phyloP scores from a whole-genome alignment of 768 basidiomycete species.

The Lactifluus piperatus region DNA sequence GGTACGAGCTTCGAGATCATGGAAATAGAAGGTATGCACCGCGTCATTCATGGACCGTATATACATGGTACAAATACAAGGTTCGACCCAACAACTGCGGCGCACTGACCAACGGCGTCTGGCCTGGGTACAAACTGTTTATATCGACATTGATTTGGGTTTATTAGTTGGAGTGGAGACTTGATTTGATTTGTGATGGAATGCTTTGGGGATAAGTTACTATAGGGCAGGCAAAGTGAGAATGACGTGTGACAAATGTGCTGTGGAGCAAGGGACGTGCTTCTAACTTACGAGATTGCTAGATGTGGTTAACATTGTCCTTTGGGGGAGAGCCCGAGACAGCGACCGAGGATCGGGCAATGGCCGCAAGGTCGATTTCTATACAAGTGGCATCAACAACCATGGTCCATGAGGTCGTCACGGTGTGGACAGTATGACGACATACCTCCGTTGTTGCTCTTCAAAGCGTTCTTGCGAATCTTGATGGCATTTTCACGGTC shows the following conservation, averaged over 20 bases:
- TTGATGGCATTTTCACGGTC: constrained; percentile 55
- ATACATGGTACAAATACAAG: constrained; percentile 11
- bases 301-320: not conserved
- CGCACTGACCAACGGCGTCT: not conserved
- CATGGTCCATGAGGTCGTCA: too few species aligned
- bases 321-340: constrained; percentile 46
- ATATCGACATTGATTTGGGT: not conserved
- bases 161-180: not conserved
- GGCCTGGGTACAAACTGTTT: not conserved
- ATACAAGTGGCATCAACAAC: not conserved
- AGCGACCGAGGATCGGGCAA: constrained; percentile 77
- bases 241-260: not conserved
- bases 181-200: constrained; percentile 3
- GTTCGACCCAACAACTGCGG: not conserved
- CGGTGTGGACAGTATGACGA: not conserved
- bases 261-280: not conserved
- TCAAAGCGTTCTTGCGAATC: constrained; percentile 68
- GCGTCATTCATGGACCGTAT: not conserved
- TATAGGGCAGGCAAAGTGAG: constrained; percentile 3
- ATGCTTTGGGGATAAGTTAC: constrained; percentile 12
- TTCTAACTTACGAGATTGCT: constrained; percentile 7
- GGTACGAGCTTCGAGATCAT: not conserved
- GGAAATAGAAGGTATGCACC: not conserved
- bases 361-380: constrained; percentile 58
- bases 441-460: constrained; percentile 38